Percentiles rank a stretch among this genome's conserved stretches.
These are phyloP conservation scores for Phialocephala subalpina DNA, from an alignment of 2,329 filamentous ascomycete genomes.

Conservation along the genomic window DNA sequence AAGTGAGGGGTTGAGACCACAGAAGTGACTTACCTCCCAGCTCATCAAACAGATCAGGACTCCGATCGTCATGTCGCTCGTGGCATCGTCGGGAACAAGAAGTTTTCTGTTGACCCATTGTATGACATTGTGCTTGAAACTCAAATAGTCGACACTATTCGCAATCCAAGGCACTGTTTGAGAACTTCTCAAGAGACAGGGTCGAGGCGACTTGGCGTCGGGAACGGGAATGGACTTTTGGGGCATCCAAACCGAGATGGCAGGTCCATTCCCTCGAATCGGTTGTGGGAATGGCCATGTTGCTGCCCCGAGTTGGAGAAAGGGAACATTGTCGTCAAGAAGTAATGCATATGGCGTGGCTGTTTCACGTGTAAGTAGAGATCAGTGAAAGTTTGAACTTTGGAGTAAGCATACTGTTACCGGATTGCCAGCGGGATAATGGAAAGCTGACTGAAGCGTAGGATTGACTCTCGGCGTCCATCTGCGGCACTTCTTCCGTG, in stretches of 20 bases:
- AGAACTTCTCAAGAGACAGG: not conserved
- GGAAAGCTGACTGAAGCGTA: not conserved
- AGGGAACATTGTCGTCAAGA: not conserved
- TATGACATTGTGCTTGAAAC: constrained; percentile 10
- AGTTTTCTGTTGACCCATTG: constrained; percentile 7
- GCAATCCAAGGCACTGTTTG: constrained; percentile 12
- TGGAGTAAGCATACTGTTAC: not conserved
- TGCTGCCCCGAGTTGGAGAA: not conserved
- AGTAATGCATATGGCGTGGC: constrained; percentile 9
- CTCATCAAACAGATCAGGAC: constrained; percentile 15
- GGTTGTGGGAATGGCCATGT: constrained; percentile 10
- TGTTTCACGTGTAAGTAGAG: not conserved
- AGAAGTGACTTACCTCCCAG: constrained; percentile 6
- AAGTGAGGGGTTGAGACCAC: too few relatives aligned
- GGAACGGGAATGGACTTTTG: not conserved
- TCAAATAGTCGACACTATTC: constrained; percentile 8
- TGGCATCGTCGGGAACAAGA: not conserved
- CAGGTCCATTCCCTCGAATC: not conserved
- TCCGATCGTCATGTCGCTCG: constrained; percentile 7
- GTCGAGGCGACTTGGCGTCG: not conserved
- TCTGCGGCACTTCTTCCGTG: not conserved
- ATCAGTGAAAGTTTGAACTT: not conserved
- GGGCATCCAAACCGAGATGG: constrained; percentile 9
- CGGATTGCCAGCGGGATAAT: not conserved
- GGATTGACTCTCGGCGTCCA: not conserved